Conservation (phyloP, 73 alveolate genomes). For the Paramecium primaurelia region DNA sequence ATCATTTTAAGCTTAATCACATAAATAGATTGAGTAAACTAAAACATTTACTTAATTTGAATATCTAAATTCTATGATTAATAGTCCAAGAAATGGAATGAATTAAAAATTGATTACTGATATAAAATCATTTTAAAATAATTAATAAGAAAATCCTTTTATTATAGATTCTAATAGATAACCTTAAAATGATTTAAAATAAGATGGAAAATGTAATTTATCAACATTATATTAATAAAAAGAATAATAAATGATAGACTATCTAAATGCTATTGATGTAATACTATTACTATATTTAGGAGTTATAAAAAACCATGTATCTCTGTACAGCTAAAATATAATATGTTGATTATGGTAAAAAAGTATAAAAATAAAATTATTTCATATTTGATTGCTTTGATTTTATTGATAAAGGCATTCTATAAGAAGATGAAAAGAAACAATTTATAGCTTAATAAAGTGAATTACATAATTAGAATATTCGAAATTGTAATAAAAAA, state of each 20-base stretch:
- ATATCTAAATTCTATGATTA: not conserved
- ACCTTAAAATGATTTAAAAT: not conserved
- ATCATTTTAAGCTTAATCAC: not conserved
- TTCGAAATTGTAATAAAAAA: not conserved
- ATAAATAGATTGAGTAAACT: not conserved
- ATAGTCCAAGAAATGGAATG: not conserved
- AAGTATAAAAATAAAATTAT: not conserved
- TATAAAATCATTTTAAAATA: not conserved
- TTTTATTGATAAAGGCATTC: not conserved
- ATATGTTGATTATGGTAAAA: not conserved
- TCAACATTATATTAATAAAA: not conserved
- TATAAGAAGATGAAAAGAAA: not conserved
- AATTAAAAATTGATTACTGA: not conserved
- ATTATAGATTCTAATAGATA: not conserved
- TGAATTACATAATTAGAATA: not conserved
- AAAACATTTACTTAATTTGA: not conserved
- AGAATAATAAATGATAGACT: not conserved
- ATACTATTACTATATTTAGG: not conserved
- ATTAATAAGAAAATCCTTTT: not conserved
- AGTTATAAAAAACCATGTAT: not conserved
- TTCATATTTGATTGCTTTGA: not conserved
- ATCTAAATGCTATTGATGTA: not conserved
- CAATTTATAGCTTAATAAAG: not conserved
- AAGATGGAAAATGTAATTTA: not conserved
- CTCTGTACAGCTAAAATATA: not conserved